Evolutionary conservation across 1,284 basidiomycete genomes (phyloP).

Genomic region (Malassezia psittaci): DNA sequence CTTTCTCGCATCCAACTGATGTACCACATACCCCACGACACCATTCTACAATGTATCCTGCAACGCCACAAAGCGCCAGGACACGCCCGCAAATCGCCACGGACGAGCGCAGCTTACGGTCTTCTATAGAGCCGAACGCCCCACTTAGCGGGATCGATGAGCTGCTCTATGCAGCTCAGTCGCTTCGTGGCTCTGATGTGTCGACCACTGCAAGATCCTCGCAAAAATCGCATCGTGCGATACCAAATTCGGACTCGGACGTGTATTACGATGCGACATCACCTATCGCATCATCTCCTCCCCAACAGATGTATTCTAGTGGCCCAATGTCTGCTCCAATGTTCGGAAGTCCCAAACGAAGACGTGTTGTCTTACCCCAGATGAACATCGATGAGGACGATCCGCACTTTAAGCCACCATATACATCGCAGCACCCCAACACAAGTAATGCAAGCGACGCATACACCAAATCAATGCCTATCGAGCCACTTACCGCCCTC

Average conservation of each 20-base stretch:
- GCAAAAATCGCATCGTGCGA: neutral
- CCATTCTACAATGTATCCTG: neutral
- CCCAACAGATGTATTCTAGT: neutral
- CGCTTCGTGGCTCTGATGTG: constrained; percentile 22
- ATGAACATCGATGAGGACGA: constrained; percentile 22
- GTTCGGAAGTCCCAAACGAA: constrained; percentile 42
- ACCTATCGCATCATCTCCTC: constrained; percentile 9
- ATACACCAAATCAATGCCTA: neutral
- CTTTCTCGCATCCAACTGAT: neutral
- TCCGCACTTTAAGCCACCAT: neutral
- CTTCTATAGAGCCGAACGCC: constrained; percentile 1
- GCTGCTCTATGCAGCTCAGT: constrained; percentile 44
- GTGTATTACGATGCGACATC: neutral
- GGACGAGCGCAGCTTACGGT: neutral
- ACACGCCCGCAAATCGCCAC: constrained; percentile 3
- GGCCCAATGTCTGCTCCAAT: constrained; percentile 10
- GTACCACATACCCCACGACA: neutral
- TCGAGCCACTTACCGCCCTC: constrained; percentile 22
- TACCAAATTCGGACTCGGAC: neutral
- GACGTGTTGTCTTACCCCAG: constrained; percentile 28
- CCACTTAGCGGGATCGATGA: constrained; percentile 39
- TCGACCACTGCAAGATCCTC: neutral
- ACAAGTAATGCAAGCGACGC: neutral
- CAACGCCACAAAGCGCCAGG: neutral
- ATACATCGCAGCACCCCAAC: neutral